phyloP scores from a whole-genome alignment of 345 rosid genomes.

The Laguncularia racemosa region DNA sequence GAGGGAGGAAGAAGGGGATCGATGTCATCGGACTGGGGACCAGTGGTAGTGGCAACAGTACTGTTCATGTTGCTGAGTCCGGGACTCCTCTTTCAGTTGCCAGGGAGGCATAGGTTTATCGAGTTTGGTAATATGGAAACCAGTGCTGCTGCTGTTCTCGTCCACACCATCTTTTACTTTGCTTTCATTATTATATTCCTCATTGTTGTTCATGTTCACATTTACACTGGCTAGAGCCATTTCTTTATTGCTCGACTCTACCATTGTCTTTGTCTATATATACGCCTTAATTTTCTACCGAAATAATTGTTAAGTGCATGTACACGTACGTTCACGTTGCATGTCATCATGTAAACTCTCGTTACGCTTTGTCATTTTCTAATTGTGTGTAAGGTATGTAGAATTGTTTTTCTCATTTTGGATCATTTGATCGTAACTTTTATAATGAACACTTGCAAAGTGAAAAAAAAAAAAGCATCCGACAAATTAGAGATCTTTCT shows the following conservation, averaged over 20 bases:
- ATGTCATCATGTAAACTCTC: not conserved
- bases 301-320: not conserved
- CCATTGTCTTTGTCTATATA: too few species aligned
- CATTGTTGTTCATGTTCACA: constrained; percentile 28
- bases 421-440: not conserved
- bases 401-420: not conserved
- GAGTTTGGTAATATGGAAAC: constrained; percentile 41
- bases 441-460: not conserved
- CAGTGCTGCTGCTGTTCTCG: constrained; percentile 29
- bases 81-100: constrained; percentile 40
- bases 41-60: constrained; percentile 26
- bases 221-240: constrained; percentile 25
- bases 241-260: too few species aligned
- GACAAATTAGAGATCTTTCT: not conserved
- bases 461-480: not conserved
- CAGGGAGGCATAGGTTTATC: constrained; percentile 21
- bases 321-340: not conserved
- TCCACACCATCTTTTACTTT: constrained; percentile 42
- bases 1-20: too few species aligned
- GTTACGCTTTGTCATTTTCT: not conserved
- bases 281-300: not conserved
- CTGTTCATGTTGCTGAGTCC: constrained; percentile 43
- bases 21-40: constrained; percentile 36
- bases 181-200: constrained; percentile 27
- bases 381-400: not conserved